phyloP scores from a whole-genome alignment of 1,284 basidiomycete genomes.

The Veloboletus limbatus region DNA sequence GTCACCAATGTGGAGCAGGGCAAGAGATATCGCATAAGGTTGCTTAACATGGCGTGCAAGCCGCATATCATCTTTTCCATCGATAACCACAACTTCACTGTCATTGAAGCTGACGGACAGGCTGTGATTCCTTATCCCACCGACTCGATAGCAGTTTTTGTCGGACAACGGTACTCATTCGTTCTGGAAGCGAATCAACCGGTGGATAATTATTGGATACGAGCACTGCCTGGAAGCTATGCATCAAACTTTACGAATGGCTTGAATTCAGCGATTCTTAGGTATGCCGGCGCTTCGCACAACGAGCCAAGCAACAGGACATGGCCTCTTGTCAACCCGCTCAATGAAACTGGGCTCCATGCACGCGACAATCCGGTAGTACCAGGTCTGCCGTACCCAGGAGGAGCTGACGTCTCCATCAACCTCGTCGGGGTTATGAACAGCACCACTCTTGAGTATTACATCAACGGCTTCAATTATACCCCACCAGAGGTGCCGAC shows the following conservation, averaged over 20 bases:
- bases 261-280: slow-evolving; percentile 46
- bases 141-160: slow-evolving; percentile 32
- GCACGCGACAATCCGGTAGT: slow-evolving; percentile 10
- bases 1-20: slow-evolving; percentile 34
- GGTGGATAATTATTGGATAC: slow-evolving; percentile 40
- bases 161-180: slow-evolving; percentile 40
- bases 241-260: slow-evolving; percentile 23
- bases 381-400: slow-evolving; percentile 23
- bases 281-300: slow-evolving; percentile 45
- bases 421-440: slow-evolving; percentile 23
- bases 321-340: background rate
- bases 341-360: slow-evolving; percentile 19
- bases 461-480: slow-evolving; percentile 32
- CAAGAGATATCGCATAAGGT: slow-evolving; percentile 42
- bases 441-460: slow-evolving; percentile 9
- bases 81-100: slow-evolving; percentile 37
- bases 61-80: slow-evolving; percentile 42
- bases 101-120: slow-evolving; percentile 45
- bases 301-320: slow-evolving; percentile 40
- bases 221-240: slow-evolving; percentile 26
- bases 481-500: slow-evolving; percentile 34
- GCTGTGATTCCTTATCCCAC: slow-evolving; percentile 32
- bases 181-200: slow-evolving; percentile 37
- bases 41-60: slow-evolving; percentile 42
- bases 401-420: slow-evolving; percentile 25